These are phyloP conservation scores for Cryphonectria nitschkei DNA, from an alignment of 2,329 filamentous ascomycete genomes.

Conservation along the genomic window DNA sequence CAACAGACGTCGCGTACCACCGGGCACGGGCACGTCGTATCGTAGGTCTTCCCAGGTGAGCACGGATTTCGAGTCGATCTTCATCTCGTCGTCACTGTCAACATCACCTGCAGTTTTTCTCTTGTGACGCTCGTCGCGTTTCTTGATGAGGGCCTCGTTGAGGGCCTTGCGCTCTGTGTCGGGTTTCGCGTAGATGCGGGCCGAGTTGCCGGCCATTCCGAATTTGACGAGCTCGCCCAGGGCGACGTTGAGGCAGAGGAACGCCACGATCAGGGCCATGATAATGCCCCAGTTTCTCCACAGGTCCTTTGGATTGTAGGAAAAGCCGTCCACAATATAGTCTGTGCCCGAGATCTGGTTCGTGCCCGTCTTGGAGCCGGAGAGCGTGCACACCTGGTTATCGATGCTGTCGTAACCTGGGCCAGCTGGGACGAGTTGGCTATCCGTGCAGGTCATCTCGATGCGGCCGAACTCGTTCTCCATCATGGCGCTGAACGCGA, in stretches of 20 bases:
- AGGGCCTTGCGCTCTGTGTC: conserved; percentile 68
- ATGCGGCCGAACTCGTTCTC: conserved; percentile 80
- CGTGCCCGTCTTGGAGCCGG: conserved; percentile 71
- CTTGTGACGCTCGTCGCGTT: conserved; percentile 59
- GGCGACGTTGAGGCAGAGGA: conserved; percentile 75
- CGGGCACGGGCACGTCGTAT: conserved; percentile 70
- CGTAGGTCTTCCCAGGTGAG: conserved; percentile 86
- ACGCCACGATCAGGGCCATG: conserved; percentile 72
- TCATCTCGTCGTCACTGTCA: conserved; percentile 51
- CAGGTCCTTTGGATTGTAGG: conserved; percentile 67
- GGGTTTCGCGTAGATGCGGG: conserved; percentile 76
- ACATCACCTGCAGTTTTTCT: conserved; percentile 49
- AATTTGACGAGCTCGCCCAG: conserved; percentile 79
- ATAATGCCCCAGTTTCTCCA: conserved; percentile 89
- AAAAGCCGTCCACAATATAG: conserved; percentile 72
- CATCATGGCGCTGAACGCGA: conserved; percentile 80
- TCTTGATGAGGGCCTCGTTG: conserved; percentile 64
- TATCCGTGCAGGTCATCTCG: conserved; percentile 68
- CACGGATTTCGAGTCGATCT: conserved; percentile 64
- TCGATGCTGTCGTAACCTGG: conserved; percentile 70
- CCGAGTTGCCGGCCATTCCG: conserved; percentile 78
- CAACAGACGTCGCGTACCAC: conserved; percentile 59
- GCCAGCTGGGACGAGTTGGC: conserved; percentile 73
- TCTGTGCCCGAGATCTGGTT: conserved; percentile 64
- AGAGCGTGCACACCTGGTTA: conserved; percentile 80